phyloP scores from a whole-genome alignment of 176 grass and related monocot species.

The Juncus inflexus region DNA sequence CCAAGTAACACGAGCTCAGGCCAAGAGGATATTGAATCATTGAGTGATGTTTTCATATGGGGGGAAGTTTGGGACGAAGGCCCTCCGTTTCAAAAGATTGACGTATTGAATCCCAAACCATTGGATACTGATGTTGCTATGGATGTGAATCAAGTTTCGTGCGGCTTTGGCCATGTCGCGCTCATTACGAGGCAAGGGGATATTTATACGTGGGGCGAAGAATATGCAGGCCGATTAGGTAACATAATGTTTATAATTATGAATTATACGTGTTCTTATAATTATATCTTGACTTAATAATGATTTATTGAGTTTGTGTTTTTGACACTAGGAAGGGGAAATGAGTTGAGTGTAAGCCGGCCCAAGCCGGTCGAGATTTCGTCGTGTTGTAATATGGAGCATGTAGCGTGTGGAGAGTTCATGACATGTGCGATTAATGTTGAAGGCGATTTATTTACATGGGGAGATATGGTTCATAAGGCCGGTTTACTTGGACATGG shows the following conservation, averaged over 20 bases:
- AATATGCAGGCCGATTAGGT: constrained; percentile 61
- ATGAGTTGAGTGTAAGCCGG: constrained; percentile 50
- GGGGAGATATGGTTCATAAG: constrained; percentile 74
- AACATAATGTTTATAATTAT: constrained; percentile 7
- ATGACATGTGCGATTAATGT: constrained; percentile 77
- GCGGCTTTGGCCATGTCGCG: constrained; percentile 69
- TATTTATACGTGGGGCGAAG: constrained; percentile 94
- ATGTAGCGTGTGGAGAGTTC: constrained; percentile 80
- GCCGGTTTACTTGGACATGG: constrained; percentile 76
- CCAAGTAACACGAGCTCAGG: constrained; percentile 68
- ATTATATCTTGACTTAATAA: too few species aligned
- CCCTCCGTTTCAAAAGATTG: constrained; percentile 47
- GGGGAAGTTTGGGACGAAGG: constrained; percentile 87
- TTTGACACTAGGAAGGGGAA: constrained; percentile 28
- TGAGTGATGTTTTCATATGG: constrained; percentile 97
- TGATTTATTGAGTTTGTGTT: too few species aligned
- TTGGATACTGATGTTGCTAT: constrained; percentile 91
- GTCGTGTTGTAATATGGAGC: constrained; percentile 64
- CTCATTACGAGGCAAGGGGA: constrained; percentile 88
- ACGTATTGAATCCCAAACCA: constrained; percentile 72
- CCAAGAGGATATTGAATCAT: constrained; percentile 81
- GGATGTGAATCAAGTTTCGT: constrained; percentile 80
- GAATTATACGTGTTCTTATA: too few species aligned
- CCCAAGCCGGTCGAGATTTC: constrained; percentile 84
- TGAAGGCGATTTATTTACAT: constrained; percentile 73